Evolutionary conservation across 495 filamentous ascomycete species (phyloP), one percentile per base, ranked within the genome.

Genomic region (Rusavskia elegans): DNA sequence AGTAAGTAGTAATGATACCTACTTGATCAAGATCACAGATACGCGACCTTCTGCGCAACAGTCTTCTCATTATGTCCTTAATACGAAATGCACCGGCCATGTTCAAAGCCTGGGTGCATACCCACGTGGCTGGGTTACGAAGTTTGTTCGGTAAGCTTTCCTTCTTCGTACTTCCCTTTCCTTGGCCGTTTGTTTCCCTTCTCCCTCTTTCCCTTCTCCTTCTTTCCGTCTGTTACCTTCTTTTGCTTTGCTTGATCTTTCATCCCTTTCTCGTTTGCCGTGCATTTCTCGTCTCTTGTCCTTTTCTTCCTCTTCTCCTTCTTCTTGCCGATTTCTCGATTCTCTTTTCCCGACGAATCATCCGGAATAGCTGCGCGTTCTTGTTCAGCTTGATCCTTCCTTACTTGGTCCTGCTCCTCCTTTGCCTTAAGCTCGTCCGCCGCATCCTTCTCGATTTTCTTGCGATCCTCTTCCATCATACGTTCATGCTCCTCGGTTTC

Each of bases 401-500:
- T 60, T 49, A 63, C 66, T 21, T 57, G 53, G 11, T 57, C 57
- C 27, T 64, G 65, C 45, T 63, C 61, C 14, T 63, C 67, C 8
- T 71, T 56, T 14, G 67, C 65, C 40, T 68, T 61, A 45, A 74
- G 65, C 53, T 81, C 68, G 27, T 69, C 82, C 49, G 79, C 76
- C 51, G 84, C 79, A 58, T 84, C 78, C 35, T 79, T 77, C 53
- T 83, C 78, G 27, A 83, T 74, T 45, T 66, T 65, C 56, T 75
- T 73, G 57, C 81, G 78, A 58, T 88, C 84, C n/a, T 80, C 80
- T 45, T 87, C 75, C 50, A 94, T 78, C 59, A 78, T 76, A 56
- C 77, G 71, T 54, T 77, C 65, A 57, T 80, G 63, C 51, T 76
- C 61, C 66, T 71, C 69, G 58, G 80, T 68, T 54, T 76, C 73